Conservation (phyloP, 805 yeast genomes). For the Wickerhamiella allomyrinae region DNA sequence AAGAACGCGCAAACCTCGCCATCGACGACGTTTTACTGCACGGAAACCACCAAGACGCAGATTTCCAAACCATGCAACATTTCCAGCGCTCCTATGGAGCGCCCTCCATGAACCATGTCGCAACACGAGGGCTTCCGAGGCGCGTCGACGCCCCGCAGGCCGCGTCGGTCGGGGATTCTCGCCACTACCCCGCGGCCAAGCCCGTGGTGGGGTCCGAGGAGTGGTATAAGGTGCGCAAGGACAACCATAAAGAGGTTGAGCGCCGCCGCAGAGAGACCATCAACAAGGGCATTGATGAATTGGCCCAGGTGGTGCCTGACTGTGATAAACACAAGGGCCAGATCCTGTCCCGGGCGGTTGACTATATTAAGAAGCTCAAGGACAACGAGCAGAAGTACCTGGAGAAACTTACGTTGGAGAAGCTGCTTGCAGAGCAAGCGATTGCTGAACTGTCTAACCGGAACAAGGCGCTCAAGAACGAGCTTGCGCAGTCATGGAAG, state of each 20-base stretch:
- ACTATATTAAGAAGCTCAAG: conserved; percentile 75
- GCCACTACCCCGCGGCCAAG: conserved; percentile 22
- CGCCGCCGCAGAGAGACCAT: conserved; percentile 22
- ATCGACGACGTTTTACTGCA: conserved; percentile 4
- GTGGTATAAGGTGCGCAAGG: conserved; percentile 71
- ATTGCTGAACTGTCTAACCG: conserved; percentile 70
- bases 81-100: conserved; percentile 3
- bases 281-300: conserved; percentile 26
- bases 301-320: conserved; percentile 33
- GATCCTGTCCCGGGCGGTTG: conserved; percentile 75
- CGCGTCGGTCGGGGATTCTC: not conserved
- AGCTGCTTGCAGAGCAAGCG: conserved; percentile 81
- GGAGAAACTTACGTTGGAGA: conserved; percentile 92
- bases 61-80: conserved; percentile 7
- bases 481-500: conserved; percentile 81
- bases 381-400: conserved; percentile 80
- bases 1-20: conserved; percentile 1
- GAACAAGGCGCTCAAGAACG: conserved; percentile 76
- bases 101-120: not conserved
- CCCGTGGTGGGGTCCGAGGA: conserved; percentile 67
- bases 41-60: conserved; percentile 4
- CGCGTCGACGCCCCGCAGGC: conserved; percentile 2
- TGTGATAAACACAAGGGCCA: conserved; percentile 61
- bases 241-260: conserved; percentile 53
- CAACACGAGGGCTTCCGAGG: not conserved